Conservation (phyloP, 2,329 filamentous ascomycete genomes). For the Chaetomiaceae sp. region DNA sequence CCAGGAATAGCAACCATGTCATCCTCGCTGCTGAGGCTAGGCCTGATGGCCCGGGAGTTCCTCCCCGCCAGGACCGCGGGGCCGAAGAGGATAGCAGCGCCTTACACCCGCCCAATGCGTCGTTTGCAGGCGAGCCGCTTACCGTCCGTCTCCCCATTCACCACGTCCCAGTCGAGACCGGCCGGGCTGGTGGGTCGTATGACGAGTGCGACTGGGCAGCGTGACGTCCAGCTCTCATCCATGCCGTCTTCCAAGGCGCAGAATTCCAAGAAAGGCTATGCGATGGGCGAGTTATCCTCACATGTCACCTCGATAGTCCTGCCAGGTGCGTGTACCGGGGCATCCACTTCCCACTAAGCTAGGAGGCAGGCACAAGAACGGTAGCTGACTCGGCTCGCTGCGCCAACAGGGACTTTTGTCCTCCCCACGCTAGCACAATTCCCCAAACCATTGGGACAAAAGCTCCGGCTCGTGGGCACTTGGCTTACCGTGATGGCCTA, state of each 20-base stretch:
- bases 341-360: neutral
- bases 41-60: conserved; percentile 14
- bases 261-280: too few relatives aligned
- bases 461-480: conserved; percentile 7
- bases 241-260: too few relatives aligned
- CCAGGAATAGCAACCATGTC: conserved; percentile 12
- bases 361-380: neutral
- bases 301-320: conserved; percentile 13
- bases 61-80: conserved; percentile 4
- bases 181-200: too few relatives aligned
- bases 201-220: too few relatives aligned
- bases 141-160: conserved; percentile 1
- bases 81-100: conserved; percentile 6
- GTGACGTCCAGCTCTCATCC: too few relatives aligned
- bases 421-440: conserved; percentile 36
- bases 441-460: conserved; percentile 14
- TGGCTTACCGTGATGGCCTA: conserved; percentile 28
- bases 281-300: too few relatives aligned
- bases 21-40: conserved; percentile 12
- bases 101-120: neutral
- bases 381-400: conserved; percentile 1
- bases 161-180: conserved; percentile 9
- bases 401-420: conserved; percentile 44
- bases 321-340: conserved; percentile 16
- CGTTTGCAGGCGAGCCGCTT: neutral